phyloP scores from a whole-genome alignment of 306 rosid genomes.

The Vigna angularis region DNA sequence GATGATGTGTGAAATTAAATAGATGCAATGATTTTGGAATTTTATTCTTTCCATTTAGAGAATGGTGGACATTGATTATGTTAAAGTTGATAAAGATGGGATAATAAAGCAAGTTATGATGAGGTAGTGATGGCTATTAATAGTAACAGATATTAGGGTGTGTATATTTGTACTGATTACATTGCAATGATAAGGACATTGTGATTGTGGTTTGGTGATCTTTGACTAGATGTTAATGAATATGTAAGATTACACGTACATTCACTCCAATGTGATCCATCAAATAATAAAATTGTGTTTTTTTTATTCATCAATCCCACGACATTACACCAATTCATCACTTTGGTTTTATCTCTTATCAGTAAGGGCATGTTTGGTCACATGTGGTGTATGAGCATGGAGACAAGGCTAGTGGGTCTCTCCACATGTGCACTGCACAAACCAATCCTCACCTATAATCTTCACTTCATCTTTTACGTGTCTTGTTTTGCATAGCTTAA shows the following conservation, averaged over 20 bases:
- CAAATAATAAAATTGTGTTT: neutral
- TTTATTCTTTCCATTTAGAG: too few relatives aligned
- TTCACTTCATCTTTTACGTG: neutral
- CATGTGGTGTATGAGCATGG: constrained; percentile 41
- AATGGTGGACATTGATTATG: neutral
- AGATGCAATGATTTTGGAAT: too few relatives aligned
- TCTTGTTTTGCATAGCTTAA: too few relatives aligned
- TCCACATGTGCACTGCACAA: constrained; percentile 44
- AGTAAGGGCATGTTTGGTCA: constrained; percentile 42
- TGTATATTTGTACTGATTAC: too few relatives aligned
- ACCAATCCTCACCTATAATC: neutral
- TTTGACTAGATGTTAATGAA: neutral
- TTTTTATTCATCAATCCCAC: neutral
- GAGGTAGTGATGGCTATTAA: neutral
- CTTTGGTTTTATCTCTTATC: constrained; percentile 10
- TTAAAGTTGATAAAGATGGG: neutral
- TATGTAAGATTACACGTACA: neutral
- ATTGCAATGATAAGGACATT: too few relatives aligned
- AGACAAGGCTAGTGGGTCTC: constrained; percentile 49
- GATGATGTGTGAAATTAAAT: too few relatives aligned
- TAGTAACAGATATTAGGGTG: too few relatives aligned
- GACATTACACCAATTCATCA: neutral
- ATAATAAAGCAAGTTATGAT: neutral
- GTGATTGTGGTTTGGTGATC: neutral
- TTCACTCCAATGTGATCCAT: neutral